Conservation (phyloP, 371 early-diverging fungal species). For the Mortierella sp. region DNA sequence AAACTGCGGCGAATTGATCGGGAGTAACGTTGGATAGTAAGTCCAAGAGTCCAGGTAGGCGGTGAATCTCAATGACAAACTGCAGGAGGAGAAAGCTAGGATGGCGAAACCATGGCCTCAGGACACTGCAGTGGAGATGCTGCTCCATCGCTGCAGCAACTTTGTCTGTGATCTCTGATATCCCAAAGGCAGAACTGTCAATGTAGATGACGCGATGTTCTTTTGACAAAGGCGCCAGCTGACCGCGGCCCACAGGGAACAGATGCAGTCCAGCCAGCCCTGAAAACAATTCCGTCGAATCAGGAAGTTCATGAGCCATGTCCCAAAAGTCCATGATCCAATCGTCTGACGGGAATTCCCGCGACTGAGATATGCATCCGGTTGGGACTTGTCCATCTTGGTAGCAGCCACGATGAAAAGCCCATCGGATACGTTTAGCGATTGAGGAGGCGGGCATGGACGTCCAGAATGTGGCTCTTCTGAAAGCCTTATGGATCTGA, state of each 20-base stretch:
- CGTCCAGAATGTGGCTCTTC: not conserved
- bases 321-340: slow-evolving; percentile 34
- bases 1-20: not conserved
- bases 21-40: not conserved
- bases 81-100: not conserved
- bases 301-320: not conserved
- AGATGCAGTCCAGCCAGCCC: slow-evolving; percentile 15
- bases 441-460: not conserved
- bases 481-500: not conserved
- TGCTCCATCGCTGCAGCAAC: slow-evolving; percentile 9
- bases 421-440: not conserved
- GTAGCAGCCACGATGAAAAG: not conserved
- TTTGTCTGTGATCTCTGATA: not conserved
- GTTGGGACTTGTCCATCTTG: not conserved
- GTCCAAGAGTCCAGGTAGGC: not conserved
- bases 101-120: not conserved
- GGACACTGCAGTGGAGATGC: slow-evolving; percentile 18
- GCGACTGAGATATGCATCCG: slow-evolving; percentile 3
- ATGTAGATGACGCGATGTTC: not conserved
- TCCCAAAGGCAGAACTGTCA: not conserved
- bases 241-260: slow-evolving; percentile 12
- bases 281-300: not conserved
- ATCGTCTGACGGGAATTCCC: slow-evolving; percentile 20
- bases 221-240: slow-evolving; percentile 20
- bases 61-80: slow-evolving; percentile 14